A percentile compares a stretch with the other conserved stretches of the same genome.
phyloP scores from a whole-genome alignment of 2,329 filamentous ascomycete species.

The Aspergillus awamori region DNA sequence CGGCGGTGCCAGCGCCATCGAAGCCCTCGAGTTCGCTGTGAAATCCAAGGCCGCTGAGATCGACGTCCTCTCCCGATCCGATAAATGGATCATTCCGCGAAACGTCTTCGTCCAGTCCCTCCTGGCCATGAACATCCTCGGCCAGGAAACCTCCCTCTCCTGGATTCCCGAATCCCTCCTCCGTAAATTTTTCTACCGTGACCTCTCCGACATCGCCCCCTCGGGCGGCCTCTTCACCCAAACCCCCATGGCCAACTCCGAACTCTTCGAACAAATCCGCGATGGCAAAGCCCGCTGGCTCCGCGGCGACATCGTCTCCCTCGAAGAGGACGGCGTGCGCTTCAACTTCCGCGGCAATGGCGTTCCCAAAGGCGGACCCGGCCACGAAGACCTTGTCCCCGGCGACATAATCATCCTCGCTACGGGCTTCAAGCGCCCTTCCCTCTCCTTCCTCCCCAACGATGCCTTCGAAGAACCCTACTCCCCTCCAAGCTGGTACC shows the following conservation, averaged over 20 bases:
- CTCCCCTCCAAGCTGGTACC: constrained; percentile 80
- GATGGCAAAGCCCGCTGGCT: constrained; percentile 75
- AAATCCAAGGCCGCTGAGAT: constrained; percentile 67
- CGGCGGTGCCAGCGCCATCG: constrained; percentile 78
- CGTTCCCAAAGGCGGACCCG: constrained; percentile 75
- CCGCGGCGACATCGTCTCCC: constrained; percentile 73
- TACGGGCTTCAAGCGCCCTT: constrained; percentile 77
- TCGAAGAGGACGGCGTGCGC: constrained; percentile 64
- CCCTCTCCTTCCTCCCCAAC: constrained; percentile 71
- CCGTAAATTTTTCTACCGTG: constrained; percentile 79
- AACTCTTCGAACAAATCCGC: constrained; percentile 76
- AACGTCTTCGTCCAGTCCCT: constrained; percentile 74
- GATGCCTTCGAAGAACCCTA: constrained; percentile 75
- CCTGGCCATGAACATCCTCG: constrained; percentile 76
- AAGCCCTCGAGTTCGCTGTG: constrained; percentile 78
- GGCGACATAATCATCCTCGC: constrained; percentile 82
- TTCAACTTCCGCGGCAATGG: constrained; percentile 74
- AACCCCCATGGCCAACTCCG: constrained; percentile 85
- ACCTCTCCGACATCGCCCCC: constrained; percentile 73
- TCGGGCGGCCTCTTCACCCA: constrained; percentile 74
- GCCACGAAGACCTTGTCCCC: constrained; percentile 65
- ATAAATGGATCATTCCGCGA: constrained; percentile 86
- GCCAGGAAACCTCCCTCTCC: constrained; percentile 72
- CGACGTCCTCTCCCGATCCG: constrained; percentile 73
- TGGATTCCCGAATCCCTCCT: constrained; percentile 78